Base-by-base conservation (phyloP, 345 rosid species). In the Syzygium jambos region DNA sequence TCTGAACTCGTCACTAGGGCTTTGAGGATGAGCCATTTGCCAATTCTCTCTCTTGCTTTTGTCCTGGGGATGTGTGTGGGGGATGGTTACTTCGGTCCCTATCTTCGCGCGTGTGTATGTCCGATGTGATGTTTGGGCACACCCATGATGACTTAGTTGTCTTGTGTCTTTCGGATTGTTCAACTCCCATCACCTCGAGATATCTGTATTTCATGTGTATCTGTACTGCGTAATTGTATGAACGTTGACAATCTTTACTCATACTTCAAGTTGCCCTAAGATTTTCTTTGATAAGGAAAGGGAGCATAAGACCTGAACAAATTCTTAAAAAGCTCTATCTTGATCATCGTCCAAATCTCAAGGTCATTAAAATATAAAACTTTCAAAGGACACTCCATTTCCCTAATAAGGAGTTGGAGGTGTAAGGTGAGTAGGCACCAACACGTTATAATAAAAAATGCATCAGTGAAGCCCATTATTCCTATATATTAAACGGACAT, bases 391-490 rank as follows among this genome's bases (percentile, higher is more conserved):
- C 6, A 43, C 46, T 6, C 7, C 46, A 6, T 43, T 43, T 43
- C 46, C 46, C 46, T 43, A 5, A 43, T 1, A 7, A 43, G 46
- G 7, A 43, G 6, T 43, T 43, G 46, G 5, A 43, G 46, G 46
- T 43, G 1, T 1, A 43, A 43, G 7, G 1, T 7, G 1, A 43
- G 46, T 6, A 1, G 3, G 46, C 7, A 43, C 7, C 46, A 43
- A 43, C 7, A 43, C 46, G 46, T 43, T 43, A 43, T 5, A 43
- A 43, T 43, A 43, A 43, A 41, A 41, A 43, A 6, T 7, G 5
- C 46, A 43, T 43, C 1, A 43, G 1, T 43, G 7, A 43, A 43
- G 46, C 46, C 46, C 46, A 6, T 43, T 7, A 43, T 43, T 43
- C 7, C 6, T 43, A 43, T 43, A 43, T 43, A 43, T 43, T 43